Evolutionary conservation across 2,329 filamentous ascomycete genomes (phyloP).

Genomic region (Aschersonia sp.): DNA sequence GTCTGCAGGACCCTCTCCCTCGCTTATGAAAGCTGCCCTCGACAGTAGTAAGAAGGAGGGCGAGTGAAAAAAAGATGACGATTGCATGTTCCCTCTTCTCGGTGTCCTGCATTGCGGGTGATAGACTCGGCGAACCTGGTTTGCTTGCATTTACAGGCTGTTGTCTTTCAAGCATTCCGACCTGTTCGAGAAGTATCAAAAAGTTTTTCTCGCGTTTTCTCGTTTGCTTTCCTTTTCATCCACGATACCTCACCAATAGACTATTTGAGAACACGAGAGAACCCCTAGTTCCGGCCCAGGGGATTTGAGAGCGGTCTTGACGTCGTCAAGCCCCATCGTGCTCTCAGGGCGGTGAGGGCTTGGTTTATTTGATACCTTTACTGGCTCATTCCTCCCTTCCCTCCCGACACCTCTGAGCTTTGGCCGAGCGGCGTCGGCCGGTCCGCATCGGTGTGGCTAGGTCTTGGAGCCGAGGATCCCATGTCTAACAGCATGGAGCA

Average conservation of each 20-base stretch:
- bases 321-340: constrained; percentile 2
- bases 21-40: constrained; percentile 46
- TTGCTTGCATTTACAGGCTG: constrained; percentile 34
- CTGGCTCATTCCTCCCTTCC: no score
- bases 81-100: constrained; percentile 12
- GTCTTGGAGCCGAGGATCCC: neutral
- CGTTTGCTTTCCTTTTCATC: constrained; percentile 11
- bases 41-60: constrained; percentile 40
- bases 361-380: neutral
- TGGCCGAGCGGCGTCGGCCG: no score
- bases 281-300: constrained; percentile 16
- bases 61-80: constrained; percentile 25
- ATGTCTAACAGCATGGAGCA: neutral
- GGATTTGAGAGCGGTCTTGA: constrained; percentile 5
- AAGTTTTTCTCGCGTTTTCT: constrained; percentile 26
- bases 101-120: constrained; percentile 31
- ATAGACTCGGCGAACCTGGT: constrained; percentile 34
- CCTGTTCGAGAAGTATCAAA: constrained; percentile 28
- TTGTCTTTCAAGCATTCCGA: constrained; percentile 9
- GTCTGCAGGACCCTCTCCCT: constrained; percentile 51
- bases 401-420: no score
- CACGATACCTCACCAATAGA: constrained; percentile 38
- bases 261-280: constrained; percentile 14
- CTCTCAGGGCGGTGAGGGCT: neutral
- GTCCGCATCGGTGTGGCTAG: neutral